Percentiles rank a stretch among this genome's conserved stretches.
phyloP scores from a whole-genome alignment of 805 yeast genomes.

The Hanseniaspora jakobsenii region DNA sequence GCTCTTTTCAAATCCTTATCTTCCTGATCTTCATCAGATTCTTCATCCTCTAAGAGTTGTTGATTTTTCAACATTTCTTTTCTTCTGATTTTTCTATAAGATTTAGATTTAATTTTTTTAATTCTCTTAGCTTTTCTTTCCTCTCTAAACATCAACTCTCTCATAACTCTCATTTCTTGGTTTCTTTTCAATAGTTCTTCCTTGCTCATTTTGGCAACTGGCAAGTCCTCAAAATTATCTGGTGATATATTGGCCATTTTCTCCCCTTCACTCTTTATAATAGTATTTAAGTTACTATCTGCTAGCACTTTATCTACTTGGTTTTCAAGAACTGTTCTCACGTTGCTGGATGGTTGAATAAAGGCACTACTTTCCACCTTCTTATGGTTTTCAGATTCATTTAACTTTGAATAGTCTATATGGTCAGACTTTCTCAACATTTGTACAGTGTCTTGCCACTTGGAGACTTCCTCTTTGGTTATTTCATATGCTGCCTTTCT shows the following conservation, averaged over 20 bases:
- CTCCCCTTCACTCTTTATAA: constrained; percentile 40
- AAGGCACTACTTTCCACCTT: constrained; percentile 46
- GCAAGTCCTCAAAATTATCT: constrained; percentile 77
- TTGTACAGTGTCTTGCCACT: constrained; percentile 78
- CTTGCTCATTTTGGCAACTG: constrained; percentile 64
- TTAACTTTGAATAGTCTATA: constrained; percentile 45
- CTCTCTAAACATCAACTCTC: constrained; percentile 93
- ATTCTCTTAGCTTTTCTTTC: constrained; percentile 82
- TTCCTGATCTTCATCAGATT: constrained; percentile 40
- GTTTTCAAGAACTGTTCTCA: constrained; percentile 51
- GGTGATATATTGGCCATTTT: constrained; percentile 9
- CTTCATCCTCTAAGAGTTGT: constrained; percentile 46
- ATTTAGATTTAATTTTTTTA: constrained; percentile 88
- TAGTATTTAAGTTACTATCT: constrained; percentile 58
- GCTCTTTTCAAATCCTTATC: constrained; percentile 71
- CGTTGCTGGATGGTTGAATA: constrained; percentile 33
- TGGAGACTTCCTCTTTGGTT: constrained; percentile 70
- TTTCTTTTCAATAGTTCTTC: constrained; percentile 71
- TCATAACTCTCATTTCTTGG: constrained; percentile 74
- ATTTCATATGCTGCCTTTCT: constrained; percentile 84
- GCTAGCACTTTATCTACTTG: constrained; percentile 49
- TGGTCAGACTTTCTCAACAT: constrained; percentile 76
- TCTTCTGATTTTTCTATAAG: constrained; percentile 75
- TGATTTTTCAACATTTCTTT: constrained; percentile 64
- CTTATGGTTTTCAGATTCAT: constrained; percentile 26